Evolutionary conservation across 1,139 yeast genomes (phyloP), one percentile per base, ranked within the genome.

Genomic region (Candida tropicalis): DNA sequence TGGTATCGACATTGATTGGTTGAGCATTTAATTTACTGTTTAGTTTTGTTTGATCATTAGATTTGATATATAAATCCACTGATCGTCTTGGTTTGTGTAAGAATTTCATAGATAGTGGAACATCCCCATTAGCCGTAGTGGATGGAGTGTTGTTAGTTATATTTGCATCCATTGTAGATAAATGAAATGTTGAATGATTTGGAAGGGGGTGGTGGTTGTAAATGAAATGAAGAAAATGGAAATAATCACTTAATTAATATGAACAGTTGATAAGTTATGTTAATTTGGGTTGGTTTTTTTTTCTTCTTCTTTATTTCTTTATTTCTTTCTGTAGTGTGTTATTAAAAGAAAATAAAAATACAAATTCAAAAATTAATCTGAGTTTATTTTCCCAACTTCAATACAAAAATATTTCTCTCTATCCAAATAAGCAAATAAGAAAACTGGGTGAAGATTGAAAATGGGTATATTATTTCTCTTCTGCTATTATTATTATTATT

Each of bases 71-170:
- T 45, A 65, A 60, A 40, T 60, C 65, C 18, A 51, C 52, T 15
- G 75, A 57, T 36, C 78, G 54, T 31, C 69, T 57, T 6, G 78
- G 78, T 50, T 67, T 70, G 50, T 70, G 76, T 49, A 73, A 66
- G 50, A 68, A 67, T 42, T 63, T 60, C 56, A 73, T 60, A 5
- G 74, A 68, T 32, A 70, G 53, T 10, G 71, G 69, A 39, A 59
- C 55, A 35, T 54, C 50, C 20, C 37, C 35, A 25, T 34, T 26
- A 25, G 34, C 26, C n/a, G 37, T 38, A 10, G 41, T 41, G n/a
- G 50, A 45, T n/a, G 16, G 18, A 27, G 11, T 35, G 11, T 8
- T 17, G 20, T n/a, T 18, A 8, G 18, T 25, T 9, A 11, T 29
- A n/a, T 26, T 36, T 7, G 39, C 17, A n/a, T 36, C 39, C 39